Evolutionary conservation across 169 alveolate species (phyloP).

Genomic region (Plasmodium inui): DNA sequence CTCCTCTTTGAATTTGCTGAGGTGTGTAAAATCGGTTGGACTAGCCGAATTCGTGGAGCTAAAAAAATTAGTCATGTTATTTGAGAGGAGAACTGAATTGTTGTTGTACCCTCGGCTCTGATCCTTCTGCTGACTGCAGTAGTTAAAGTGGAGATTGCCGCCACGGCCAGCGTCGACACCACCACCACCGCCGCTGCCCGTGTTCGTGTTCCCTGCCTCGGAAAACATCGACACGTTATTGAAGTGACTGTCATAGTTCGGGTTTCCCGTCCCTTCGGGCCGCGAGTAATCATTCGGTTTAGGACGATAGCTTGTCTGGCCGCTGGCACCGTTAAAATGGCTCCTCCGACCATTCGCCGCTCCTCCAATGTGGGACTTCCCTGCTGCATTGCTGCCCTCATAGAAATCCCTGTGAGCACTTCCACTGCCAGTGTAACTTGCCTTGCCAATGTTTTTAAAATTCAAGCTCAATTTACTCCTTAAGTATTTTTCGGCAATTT

Average conservation of each 20-base stretch:
- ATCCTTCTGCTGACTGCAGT: conserved; percentile 5
- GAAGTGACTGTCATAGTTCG: conserved; percentile 22
- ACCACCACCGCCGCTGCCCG: no score
- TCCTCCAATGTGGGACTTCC: neutral
- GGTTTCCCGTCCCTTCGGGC: neutral
- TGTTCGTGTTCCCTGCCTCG: neutral
- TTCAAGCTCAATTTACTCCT: conserved; percentile 56
- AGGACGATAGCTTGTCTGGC: conserved; percentile 7
- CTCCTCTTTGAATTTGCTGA: neutral
- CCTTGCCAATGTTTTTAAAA: conserved; percentile 25
- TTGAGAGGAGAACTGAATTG: neutral
- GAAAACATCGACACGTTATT: conserved; percentile 3
- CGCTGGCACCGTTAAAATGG: conserved; percentile 5
- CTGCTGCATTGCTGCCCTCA: neutral
- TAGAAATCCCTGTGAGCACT: conserved; percentile 1
- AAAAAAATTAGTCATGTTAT: neutral
- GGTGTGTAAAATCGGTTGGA: conserved; percentile 1
- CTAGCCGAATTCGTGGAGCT: conserved; percentile 6
- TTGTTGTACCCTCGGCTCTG: conserved; percentile 16
- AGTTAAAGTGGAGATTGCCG: neutral
- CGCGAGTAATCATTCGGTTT: conserved; percentile 12
- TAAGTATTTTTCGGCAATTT: conserved; percentile 71
- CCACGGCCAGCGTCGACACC: no score
- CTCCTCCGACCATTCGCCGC: neutral
- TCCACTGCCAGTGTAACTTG: conserved; percentile 5